Evolutionary conservation across 129 eudicot genomes (phyloP), one percentile per base, ranked within the genome.

Genomic region (Helianthus annuus): DNA sequence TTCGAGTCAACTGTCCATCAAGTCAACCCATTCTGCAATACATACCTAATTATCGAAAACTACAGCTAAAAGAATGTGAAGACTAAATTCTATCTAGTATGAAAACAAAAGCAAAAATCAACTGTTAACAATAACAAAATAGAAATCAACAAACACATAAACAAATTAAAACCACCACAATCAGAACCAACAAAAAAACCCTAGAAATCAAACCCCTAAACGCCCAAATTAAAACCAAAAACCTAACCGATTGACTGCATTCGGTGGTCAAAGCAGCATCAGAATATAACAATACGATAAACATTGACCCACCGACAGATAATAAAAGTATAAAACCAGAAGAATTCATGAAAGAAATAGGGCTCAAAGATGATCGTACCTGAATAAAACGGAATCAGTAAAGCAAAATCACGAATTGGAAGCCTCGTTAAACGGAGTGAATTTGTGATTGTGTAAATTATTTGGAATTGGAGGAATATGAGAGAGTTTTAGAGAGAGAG

Each of bases 251-350:
- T 3, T 49, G 64, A 19, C 61, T 68, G 54, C 75, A 76, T 68
- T 76, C 3, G 36, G 1, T 53, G 72, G 77, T 71, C 77, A 78
- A 78, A 52, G 82, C 66, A 7, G 32, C 42, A 59, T 29, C 42
- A 76, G 51, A 48, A 46, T 17, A 48, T 3, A 34, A 34, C 5
- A 13, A 58, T 57, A 56, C 42, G 66, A 34, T 34, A 19, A 59
- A 22, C 16, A 71, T 5, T 55, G 2, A 65, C 22, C 72, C 72
- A 78, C 82, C 82, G 77, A 78, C 82, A 70, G 2, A 27, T 27
- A 70, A 9, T 11, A 22, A 8, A 39, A 17, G 7, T 27, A 1
- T 27, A 27, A 27, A 27, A 27, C 32, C 32, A 5, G 9, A 46
- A 3, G 14, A 60, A 59, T 22, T 61, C 4, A 32, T 42, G 40